Evolutionary conservation across 768 basidiomycete genomes (phyloP).

Genomic region (Lactarius sanguifluus): DNA sequence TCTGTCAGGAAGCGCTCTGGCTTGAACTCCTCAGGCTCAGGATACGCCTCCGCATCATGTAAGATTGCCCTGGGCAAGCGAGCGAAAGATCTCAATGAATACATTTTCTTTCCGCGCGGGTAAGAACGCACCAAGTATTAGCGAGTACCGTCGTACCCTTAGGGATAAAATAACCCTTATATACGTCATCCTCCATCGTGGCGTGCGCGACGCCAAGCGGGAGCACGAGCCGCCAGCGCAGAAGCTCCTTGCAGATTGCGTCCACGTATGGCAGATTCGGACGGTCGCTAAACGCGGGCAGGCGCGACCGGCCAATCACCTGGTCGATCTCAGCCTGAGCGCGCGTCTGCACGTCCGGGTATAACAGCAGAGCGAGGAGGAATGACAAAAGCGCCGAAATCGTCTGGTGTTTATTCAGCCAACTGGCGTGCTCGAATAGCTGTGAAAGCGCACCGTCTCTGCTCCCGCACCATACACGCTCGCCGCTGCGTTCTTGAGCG

Average conservation of each 20-base stretch:
- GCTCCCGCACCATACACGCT: conserved; percentile 20
- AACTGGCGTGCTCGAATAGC: too few relatives aligned
- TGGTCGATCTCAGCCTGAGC: conserved; percentile 29
- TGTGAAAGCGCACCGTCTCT: conserved; percentile 9
- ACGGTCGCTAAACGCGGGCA: conserved; percentile 29
- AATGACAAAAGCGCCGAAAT: conserved; percentile 18
- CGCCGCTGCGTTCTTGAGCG: conserved; percentile 18
- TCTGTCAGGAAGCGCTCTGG: conserved; percentile 24
- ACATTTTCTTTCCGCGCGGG: too few relatives aligned
- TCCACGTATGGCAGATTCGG: conserved; percentile 32
- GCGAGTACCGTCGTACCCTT: conserved; percentile 19
- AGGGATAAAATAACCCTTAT: conserved; percentile 15
- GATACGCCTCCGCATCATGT: conserved; percentile 30
- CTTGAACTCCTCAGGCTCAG: conserved; percentile 19
- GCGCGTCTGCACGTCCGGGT: conserved; percentile 16
- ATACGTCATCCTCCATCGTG: conserved; percentile 17
- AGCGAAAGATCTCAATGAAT: neutral
- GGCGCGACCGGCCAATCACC: conserved; percentile 28
- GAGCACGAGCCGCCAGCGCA: conserved; percentile 20
- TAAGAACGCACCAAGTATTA: conserved; percentile 14
- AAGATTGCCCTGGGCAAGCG: conserved; percentile 28
- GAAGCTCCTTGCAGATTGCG: conserved; percentile 19
- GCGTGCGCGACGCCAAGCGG: conserved; percentile 20
- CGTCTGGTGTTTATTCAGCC: conserved; percentile 9
- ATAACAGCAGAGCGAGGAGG: conserved; percentile 20